Evolutionary conservation across 179 eudicot genomes (phyloP).

Genomic region (Drosera spatulata): DNA sequence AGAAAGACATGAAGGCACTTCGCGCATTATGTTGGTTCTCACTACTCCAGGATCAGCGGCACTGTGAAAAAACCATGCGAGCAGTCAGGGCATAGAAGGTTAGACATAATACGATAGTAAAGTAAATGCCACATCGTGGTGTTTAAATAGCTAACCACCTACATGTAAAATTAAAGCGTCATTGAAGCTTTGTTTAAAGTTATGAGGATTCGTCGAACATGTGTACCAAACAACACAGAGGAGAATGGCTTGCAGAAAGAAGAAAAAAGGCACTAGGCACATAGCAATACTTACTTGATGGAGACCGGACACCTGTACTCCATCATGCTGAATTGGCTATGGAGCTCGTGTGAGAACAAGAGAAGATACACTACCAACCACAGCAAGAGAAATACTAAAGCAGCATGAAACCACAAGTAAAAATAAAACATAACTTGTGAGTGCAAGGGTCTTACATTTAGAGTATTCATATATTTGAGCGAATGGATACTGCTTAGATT

Average conservation of each 20-base stretch:
- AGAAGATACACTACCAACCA: constrained; percentile 49
- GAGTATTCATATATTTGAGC: constrained; percentile 65
- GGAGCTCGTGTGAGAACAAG: constrained; percentile 73
- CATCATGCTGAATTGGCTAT: constrained; percentile 29
- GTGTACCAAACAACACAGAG: too few relatives aligned
- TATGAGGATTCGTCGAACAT: too few relatives aligned
- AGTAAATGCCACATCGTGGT: too few relatives aligned
- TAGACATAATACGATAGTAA: too few relatives aligned
- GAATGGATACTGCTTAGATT: constrained; percentile 43
- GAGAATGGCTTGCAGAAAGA: too few relatives aligned
- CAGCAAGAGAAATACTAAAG: constrained; percentile 2
- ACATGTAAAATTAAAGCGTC: too few relatives aligned
- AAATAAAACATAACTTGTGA: neutral
- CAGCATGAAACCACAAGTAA: constrained; percentile 4
- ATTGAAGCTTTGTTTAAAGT: too few relatives aligned
- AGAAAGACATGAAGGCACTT: constrained; percentile 48
- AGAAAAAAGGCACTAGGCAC: neutral
- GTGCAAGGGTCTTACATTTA: constrained; percentile 49
- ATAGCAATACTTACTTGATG: constrained; percentile 15
- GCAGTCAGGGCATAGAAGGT: constrained; percentile 1
- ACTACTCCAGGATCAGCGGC: constrained; percentile 89
- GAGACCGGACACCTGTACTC: constrained; percentile 44
- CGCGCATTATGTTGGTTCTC: constrained; percentile 79
- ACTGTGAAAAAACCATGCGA: constrained; percentile 23
- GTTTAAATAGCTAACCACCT: too few relatives aligned